These are phyloP conservation scores for Pseudonitzschia multiseries DNA, from an alignment of 108 stramenopile species.

Conservation along the genomic window DNA sequence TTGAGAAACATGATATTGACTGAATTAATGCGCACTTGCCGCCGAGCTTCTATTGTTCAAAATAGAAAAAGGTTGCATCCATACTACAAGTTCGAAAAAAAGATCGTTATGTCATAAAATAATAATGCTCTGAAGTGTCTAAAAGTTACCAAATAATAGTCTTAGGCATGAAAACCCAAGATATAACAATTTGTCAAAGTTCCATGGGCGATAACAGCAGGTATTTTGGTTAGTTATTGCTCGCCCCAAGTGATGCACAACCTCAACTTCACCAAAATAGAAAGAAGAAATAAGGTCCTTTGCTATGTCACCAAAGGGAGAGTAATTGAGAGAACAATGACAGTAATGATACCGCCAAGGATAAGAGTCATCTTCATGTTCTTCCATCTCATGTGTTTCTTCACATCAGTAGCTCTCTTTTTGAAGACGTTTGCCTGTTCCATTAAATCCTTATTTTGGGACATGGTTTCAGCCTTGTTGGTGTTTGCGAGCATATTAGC, in stretches of 20 bases:
- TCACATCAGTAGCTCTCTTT: conserved; percentile 77
- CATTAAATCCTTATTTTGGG: conserved; percentile 80
- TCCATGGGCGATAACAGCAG: too few relatives aligned
- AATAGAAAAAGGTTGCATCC: too few relatives aligned
- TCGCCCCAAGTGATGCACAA: not conserved
- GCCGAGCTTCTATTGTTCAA: too few relatives aligned
- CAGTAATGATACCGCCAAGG: conserved; percentile 65
- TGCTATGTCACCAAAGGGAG: conserved; percentile 71
- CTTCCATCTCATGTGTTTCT: conserved; percentile 91
- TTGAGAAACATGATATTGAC: too few relatives aligned
- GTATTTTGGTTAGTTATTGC: too few relatives aligned
- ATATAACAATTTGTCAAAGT: too few relatives aligned
- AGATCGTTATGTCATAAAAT: too few relatives aligned
- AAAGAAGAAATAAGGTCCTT: conserved; percentile 31
- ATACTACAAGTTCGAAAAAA: too few relatives aligned
- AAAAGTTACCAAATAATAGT: too few relatives aligned
- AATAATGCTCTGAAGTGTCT: too few relatives aligned
- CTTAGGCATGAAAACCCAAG: too few relatives aligned
- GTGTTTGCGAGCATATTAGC: conserved; percentile 86
- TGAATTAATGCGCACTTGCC: too few relatives aligned
- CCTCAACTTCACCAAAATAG: not conserved
- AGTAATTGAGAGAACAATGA: conserved; percentile 72
- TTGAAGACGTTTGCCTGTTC: conserved; percentile 90
- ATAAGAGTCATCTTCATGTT: conserved; percentile 88
- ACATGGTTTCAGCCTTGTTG: conserved; percentile 80